Base-by-base conservation (phyloP, 2,329 filamentous ascomycete species). In the Neonectria neomacrospora region DNA sequence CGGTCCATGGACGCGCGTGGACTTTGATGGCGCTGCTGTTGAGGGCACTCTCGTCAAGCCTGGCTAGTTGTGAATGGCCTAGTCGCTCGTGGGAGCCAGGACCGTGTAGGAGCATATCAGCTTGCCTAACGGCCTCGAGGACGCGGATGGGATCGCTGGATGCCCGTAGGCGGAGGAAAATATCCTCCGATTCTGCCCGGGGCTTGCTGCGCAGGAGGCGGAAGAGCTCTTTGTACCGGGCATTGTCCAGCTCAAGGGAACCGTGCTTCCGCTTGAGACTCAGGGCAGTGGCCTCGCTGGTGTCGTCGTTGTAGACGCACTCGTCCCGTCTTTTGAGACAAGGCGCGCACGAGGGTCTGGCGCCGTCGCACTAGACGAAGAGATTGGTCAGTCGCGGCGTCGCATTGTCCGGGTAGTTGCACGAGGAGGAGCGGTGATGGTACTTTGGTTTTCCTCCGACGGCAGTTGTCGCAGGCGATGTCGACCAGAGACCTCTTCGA, bases 401-500 rank as follows among this genome's bases (percentile, higher is more conserved):
- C 34, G 34, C 16, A 37, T n/a, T 16, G 12, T 16, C 32, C 14
- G 16, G 32, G 12, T 16, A 16, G 14, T 37, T 37, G 14, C 14
- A 34, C 16, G 32, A 34, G 5, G 32, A 34, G 12, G 3, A 14
- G 2, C 16, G 11, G 12, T 37, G 5, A 6, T n/a, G 5, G 14
- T 14, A 54, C 52, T 16, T 54, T 54, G 8, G 52, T 23, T 42
- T 54, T 54, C 23, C 39, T 42, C 37, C 34, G 20, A 12, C 52
- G 37, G 8, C 52, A 54, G 12, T 20, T 28, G 10, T 42, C 26
- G 52, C 52, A 54, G 39, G 52, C 52, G 23, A 44, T 23, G 5
- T 44, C 37, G 8, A 42, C 18, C 16, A 28, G 12, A n/a, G 14
- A 8, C 20, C 52, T 37, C 37, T 28, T 54, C 34, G 34, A 9